Evolutionary conservation across 2,329 filamentous ascomycete species (phyloP).

Genomic region (Arthroderma sp.): DNA sequence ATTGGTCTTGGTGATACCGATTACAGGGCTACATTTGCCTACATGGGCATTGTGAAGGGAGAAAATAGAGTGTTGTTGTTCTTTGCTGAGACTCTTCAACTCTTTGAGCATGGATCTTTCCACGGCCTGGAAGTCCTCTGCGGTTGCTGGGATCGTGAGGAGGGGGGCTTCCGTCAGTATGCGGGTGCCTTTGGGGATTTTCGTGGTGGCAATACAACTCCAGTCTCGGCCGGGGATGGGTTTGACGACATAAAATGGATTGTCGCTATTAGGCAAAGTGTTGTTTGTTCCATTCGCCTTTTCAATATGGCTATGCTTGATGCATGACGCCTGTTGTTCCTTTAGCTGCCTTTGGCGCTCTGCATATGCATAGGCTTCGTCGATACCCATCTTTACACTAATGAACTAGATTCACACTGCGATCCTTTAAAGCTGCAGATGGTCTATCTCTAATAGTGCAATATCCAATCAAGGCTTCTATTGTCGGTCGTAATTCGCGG

Average conservation of each 20-base stretch:
- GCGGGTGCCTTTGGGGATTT: conserved; percentile 7
- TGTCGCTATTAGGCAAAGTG: no score
- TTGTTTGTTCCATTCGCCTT: no score
- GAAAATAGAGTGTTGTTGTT: conserved; percentile 6
- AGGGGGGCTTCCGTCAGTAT: conserved; percentile 6
- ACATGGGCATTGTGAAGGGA: conserved; percentile 5
- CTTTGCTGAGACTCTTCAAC: conserved; percentile 4
- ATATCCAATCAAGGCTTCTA: no score
- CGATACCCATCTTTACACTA: no score
- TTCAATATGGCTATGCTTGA: no score
- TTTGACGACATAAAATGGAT: not conserved
- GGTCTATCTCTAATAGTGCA: no score
- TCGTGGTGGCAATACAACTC: conserved; percentile 5
- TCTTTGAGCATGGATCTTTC: not conserved
- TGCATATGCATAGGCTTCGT: no score
- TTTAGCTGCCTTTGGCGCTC: no score
- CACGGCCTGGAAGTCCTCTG: not conserved
- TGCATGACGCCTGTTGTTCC: no score
- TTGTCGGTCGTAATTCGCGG: no score
- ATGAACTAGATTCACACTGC: no score
- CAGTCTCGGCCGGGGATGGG: conserved; percentile 4
- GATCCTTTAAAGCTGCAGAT: no score
- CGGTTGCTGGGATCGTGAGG: conserved; percentile 2
- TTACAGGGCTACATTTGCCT: conserved; percentile 1
- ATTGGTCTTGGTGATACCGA: conserved; percentile 7